Percentiles rank a stretch among this genome's conserved stretches.
phyloP scores from a whole-genome alignment of 2,329 filamentous ascomycete species.

The Emmonsiellopsis sp. region DNA sequence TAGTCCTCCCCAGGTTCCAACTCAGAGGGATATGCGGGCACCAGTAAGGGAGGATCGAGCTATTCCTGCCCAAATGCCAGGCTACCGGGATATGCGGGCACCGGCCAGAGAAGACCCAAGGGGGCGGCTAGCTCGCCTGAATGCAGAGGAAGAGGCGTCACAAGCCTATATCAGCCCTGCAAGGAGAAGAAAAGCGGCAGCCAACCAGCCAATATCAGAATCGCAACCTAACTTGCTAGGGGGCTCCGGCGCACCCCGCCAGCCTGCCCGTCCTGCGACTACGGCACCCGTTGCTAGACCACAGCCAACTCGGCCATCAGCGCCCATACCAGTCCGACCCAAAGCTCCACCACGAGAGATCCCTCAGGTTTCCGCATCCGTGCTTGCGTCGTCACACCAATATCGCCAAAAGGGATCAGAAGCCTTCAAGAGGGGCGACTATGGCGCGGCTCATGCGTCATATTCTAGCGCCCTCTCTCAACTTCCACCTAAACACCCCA shows the following conservation, averaged over 20 bases:
- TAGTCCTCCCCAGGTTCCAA: background rate
- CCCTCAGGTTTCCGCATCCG: constrained; percentile 58
- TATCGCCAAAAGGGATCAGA: constrained; percentile 73
- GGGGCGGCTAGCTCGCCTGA: constrained; percentile 60
- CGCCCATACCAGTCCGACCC: constrained; percentile 37
- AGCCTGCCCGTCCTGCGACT: constrained; percentile 24
- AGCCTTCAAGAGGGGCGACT: constrained; percentile 92
- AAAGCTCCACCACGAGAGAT: constrained; percentile 40
- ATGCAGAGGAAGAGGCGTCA: constrained; percentile 67
- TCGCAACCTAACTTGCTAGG: constrained; percentile 58
- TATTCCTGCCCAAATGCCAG: constrained; percentile 15
- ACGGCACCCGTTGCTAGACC: constrained; percentile 28
- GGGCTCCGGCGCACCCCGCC: constrained; percentile 22
- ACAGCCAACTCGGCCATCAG: constrained; percentile 33
- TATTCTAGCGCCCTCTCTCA: constrained; percentile 69
- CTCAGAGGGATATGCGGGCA: background rate
- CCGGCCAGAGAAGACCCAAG: constrained; percentile 35
- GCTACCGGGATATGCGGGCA: constrained; percentile 9
- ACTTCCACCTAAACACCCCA: constrained; percentile 68
- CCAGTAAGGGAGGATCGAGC: background rate
- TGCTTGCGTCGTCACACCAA: constrained; percentile 64
- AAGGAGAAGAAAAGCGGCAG: constrained; percentile 59
- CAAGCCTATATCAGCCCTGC: constrained; percentile 84
- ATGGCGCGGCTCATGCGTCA: constrained; percentile 69
- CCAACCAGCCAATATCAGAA: constrained; percentile 35